These are phyloP conservation scores for Cladosporium phlei DNA, from an alignment of 2,329 filamentous ascomycete genomes.

Conservation along the genomic window DNA sequence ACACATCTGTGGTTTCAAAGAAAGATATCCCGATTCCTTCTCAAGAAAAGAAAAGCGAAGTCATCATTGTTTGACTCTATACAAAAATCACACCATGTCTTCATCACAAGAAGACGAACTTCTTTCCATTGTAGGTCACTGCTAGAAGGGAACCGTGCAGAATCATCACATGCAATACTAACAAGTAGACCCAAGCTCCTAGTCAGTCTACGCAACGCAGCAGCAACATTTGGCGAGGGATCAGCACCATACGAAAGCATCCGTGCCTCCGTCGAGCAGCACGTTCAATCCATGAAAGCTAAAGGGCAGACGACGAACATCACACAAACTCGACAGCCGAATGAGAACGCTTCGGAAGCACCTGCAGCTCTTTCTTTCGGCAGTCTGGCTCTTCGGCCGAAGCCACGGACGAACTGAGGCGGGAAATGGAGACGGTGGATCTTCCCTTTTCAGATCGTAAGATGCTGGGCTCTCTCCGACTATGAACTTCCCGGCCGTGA, in stretches of 20 bases:
- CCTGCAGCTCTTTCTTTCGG: not conserved
- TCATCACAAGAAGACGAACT: conserved; percentile 26
- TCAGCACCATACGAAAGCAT: conserved; percentile 30
- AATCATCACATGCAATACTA: not conserved
- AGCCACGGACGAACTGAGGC: not conserved
- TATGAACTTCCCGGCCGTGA: no score
- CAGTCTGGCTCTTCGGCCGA: not conserved
- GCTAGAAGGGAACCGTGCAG: not conserved
- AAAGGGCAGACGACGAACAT: conserved; percentile 6
- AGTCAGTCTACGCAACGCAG: conserved; percentile 33
- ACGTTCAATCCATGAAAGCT: conserved; percentile 28
- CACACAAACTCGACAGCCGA: conserved; percentile 2
- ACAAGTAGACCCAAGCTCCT: conserved; percentile 25
- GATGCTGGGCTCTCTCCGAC: no score
- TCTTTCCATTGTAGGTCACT: conserved; percentile 19
- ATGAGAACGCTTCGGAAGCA: not conserved
- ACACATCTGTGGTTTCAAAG: no score
- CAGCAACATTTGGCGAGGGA: conserved; percentile 32
- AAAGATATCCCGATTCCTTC: no score
- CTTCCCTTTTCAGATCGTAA: no score
- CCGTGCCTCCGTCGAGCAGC: conserved; percentile 28
- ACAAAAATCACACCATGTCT: not conserved
- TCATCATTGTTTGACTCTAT: no score
- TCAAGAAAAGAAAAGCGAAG: no score
- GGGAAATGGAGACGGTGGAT: not conserved